phyloP scores from a whole-genome alignment of 208 protist genomes.

The Trypanosoma brucei region DNA sequence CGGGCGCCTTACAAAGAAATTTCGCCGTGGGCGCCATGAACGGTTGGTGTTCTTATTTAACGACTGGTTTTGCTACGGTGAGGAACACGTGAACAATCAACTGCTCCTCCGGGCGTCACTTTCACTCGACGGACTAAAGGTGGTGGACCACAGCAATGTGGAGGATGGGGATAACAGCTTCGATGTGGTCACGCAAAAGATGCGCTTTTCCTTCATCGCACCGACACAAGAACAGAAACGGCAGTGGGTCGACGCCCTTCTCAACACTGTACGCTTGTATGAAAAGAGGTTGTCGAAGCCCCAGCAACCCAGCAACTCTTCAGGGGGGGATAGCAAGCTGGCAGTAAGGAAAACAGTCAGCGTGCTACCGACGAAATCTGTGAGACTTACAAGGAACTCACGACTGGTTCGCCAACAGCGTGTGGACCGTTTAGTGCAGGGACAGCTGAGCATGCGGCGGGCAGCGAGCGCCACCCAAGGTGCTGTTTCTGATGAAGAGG shows the following conservation, averaged over 20 bases:
- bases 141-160: slow-evolving; percentile 41
- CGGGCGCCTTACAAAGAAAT: slow-evolving; percentile 62
- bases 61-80: slow-evolving; percentile 77
- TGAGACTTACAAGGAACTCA: neutral
- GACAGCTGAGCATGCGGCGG: neutral
- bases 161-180: slow-evolving; percentile 39
- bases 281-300: slow-evolving; percentile 11
- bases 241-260: slow-evolving; percentile 74
- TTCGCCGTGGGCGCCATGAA: slow-evolving; percentile 58
- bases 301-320: neutral
- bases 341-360: neutral
- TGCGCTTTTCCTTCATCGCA: slow-evolving; percentile 58
- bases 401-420: slow-evolving; percentile 7
- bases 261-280: slow-evolving; percentile 35
- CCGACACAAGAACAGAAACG: slow-evolving; percentile 59
- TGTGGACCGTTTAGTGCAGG: neutral
- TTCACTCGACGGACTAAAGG: slow-evolving; percentile 39
- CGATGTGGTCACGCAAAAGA: slow-evolving; percentile 45
- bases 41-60: slow-evolving; percentile 79
- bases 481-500: neutral
- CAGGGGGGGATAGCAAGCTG: neutral
- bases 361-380: neutral
- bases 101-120: slow-evolving; percentile 67
- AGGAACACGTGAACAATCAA: slow-evolving; percentile 61
- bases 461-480: neutral